These are phyloP conservation scores for Trichoderma simmonsii DNA, from an alignment of 2,329 filamentous ascomycete species.

Conservation along the genomic window DNA sequence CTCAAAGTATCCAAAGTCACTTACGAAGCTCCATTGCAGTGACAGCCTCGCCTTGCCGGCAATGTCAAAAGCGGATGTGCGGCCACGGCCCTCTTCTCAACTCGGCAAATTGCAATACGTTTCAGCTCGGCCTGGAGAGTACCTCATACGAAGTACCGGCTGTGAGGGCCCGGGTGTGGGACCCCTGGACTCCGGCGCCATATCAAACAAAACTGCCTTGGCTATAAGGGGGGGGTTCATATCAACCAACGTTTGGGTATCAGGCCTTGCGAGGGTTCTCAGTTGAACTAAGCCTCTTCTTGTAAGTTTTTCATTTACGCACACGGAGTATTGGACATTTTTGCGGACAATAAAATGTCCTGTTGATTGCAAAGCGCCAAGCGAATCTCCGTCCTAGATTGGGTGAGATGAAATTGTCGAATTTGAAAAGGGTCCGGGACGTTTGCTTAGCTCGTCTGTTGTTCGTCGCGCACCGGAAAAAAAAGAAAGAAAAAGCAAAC, in stretches of 20 bases:
- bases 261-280: constrained; percentile 11
- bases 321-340: not conserved
- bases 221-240: not conserved
- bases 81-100: not conserved
- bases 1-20: not conserved
- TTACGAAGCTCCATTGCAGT: not conserved
- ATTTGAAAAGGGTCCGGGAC: not conserved
- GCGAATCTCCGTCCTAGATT: not conserved
- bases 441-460: not conserved
- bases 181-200: not conserved
- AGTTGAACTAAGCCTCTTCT: not conserved
- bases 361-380: not conserved
- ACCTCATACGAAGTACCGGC: not conserved
- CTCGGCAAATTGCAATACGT: not conserved
- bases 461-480: not conserved
- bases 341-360: not conserved
- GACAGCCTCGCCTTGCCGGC: not conserved
- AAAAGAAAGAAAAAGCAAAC: not conserved
- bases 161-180: not conserved
- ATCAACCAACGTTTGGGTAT: constrained; percentile 5
- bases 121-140: not conserved
- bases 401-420: not conserved
- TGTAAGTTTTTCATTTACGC: not conserved
- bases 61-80: not conserved
- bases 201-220: not conserved